Evolutionary conservation across 352 stramenopile genomes (phyloP).

Genomic region (Halophytophthora polymorphica): DNA sequence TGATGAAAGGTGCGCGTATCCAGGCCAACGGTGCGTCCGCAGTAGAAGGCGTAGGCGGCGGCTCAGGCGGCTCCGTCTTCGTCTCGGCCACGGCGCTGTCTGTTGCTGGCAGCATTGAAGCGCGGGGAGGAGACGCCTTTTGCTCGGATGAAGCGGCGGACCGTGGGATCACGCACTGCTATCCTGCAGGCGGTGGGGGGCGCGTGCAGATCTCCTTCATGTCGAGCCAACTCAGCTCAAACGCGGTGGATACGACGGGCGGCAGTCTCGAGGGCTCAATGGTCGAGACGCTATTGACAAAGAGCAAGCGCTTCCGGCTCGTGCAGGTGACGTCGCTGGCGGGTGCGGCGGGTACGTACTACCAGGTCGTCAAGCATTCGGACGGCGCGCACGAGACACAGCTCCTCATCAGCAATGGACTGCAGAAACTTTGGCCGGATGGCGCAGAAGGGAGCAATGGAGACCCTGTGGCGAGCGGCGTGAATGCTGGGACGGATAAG

Average conservation of each 20-base stretch:
- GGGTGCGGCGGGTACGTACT: conserved; percentile 58
- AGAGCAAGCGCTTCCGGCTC: conserved; percentile 28
- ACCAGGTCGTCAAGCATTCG: conserved; percentile 50
- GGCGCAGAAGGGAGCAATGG: conserved; percentile 21
- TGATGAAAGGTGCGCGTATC: conserved; percentile 54
- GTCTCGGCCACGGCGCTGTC: conserved; percentile 48
- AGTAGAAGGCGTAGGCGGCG: conserved; percentile 35
- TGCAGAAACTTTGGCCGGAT: conserved; percentile 31
- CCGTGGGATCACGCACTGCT: conserved; percentile 36
- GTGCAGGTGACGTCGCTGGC: conserved; percentile 42
- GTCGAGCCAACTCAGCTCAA: conserved; percentile 59
- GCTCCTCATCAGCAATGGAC: conserved; percentile 38
- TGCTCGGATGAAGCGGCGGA: conserved; percentile 29
- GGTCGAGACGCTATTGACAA: conserved; percentile 22
- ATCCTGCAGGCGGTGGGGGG: conserved; percentile 56
- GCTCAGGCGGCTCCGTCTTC: conserved; percentile 54
- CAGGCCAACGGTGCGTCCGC: conserved; percentile 46
- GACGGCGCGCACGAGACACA: conserved; percentile 46
- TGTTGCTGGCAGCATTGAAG: conserved; percentile 39
- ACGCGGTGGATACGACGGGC: conserved; percentile 53
- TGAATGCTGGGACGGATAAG: conserved; percentile 24
- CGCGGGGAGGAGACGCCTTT: conserved; percentile 47
- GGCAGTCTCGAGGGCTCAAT: conserved; percentile 25
- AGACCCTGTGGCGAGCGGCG: conserved; percentile 13
- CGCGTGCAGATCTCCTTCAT: conserved; percentile 67